phyloP scores from a whole-genome alignment of 2,329 filamentous ascomycete genomes.

The Cladophialophora chaetospira region DNA sequence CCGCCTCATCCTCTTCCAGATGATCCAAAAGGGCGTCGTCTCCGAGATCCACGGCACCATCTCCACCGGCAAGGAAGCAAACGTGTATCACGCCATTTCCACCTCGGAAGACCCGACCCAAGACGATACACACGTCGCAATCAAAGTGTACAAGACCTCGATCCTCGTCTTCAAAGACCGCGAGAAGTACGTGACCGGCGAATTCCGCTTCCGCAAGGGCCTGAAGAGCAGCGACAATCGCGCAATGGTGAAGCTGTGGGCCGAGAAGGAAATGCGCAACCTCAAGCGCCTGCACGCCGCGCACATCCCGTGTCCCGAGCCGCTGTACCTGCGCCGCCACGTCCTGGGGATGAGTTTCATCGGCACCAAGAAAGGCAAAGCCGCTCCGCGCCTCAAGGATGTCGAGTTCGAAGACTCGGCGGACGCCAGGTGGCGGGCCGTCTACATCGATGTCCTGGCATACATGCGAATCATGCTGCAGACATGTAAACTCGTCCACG shows the following conservation, averaged over 20 bases:
- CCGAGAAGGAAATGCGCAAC: constrained; percentile 97
- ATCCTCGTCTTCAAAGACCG: constrained; percentile 98
- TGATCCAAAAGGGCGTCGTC: constrained; percentile 89
- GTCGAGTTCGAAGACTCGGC: constrained; percentile 72
- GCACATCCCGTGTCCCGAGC: constrained; percentile 87
- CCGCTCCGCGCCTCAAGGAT: constrained; percentile 86
- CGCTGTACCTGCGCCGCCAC: constrained; percentile 85
- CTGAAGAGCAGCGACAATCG: constrained; percentile 94
- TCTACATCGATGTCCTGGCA: constrained; percentile 81
- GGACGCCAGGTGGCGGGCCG: constrained; percentile 66
- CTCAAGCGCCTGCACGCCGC: constrained; percentile 79
- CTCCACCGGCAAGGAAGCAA: constrained; percentile 96
- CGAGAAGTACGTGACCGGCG: constrained; percentile 91
- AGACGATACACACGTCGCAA: constrained; percentile 70
- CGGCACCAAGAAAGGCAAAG: constrained; percentile 81
- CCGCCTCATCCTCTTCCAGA: constrained; percentile 90
- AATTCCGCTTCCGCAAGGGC: constrained; percentile 86
- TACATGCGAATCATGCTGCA: constrained; percentile 95
- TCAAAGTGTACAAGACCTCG: constrained; percentile 99
- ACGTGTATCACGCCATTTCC: constrained; percentile 88
- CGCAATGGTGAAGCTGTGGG: constrained; percentile 98
- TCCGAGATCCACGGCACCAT: constrained; percentile 93
- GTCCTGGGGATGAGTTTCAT: constrained; percentile 94
- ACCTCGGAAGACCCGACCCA: constrained; percentile 56
- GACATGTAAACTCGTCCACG: constrained; percentile 86